A percentile compares a stretch with the other conserved stretches of the same genome.
Evolutionary conservation across 2,329 filamentous ascomycete genomes (phyloP).

Genomic region (Metarhizium guizhouense): DNA sequence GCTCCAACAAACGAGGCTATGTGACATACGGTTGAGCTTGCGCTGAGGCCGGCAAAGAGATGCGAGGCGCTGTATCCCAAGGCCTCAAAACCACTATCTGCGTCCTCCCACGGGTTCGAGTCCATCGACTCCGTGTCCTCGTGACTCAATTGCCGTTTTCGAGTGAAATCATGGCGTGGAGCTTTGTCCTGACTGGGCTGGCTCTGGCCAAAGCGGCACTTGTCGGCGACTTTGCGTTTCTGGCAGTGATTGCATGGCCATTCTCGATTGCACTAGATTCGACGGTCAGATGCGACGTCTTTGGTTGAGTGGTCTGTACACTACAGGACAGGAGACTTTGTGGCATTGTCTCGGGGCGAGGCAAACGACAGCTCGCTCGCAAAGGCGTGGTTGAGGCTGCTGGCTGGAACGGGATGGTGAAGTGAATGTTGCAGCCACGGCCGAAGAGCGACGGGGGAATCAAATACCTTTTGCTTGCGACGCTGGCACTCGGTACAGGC

Average conservation of each 20-base stretch:
- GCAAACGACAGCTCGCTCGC: too few relatives aligned
- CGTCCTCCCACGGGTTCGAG: constrained; percentile 16
- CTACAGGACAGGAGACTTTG: background rate
- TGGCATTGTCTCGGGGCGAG: too few relatives aligned
- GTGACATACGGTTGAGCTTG: background rate
- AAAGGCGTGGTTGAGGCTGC: too few relatives aligned
- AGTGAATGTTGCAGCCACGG: too few relatives aligned
- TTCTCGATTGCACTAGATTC: constrained; percentile 26
- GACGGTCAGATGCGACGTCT: background rate
- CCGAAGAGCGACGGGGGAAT: too few relatives aligned
- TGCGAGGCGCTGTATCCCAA: constrained; percentile 27
- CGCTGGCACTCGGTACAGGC: constrained; percentile 35
- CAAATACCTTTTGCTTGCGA: constrained; percentile 28
- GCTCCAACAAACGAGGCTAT: background rate
- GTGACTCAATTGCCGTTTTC: constrained; percentile 16
- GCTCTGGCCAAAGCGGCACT: constrained; percentile 20
- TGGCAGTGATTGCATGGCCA: constrained; percentile 32
- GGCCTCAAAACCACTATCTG: constrained; percentile 21
- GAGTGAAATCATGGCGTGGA: constrained; percentile 9
- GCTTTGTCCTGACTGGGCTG: constrained; percentile 15
- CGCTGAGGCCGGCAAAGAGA: constrained; percentile 18
- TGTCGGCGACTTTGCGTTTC: constrained; percentile 28
- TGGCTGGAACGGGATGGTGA: too few relatives aligned
- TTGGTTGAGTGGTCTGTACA: background rate
- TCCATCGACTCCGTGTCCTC: constrained; percentile 11